These are phyloP conservation scores for Acanthamoeba lenticulata DNA, from an alignment of 208 protist genomes.

Conservation along the genomic window DNA sequence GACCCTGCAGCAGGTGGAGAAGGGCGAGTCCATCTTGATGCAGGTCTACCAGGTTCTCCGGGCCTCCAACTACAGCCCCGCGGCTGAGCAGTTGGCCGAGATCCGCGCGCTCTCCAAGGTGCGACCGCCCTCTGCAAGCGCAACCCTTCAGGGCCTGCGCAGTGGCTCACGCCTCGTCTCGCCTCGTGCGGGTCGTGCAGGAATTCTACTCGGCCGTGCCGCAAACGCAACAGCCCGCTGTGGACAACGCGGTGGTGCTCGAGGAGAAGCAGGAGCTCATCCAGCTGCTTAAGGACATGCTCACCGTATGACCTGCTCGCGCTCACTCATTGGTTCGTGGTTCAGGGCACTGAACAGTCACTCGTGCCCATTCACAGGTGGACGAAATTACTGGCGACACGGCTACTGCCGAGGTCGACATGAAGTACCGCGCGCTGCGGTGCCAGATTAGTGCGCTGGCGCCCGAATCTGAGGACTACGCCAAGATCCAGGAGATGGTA, in stretches of 20 bases:
- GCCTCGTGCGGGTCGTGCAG: not conserved
- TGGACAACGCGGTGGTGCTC: not conserved
- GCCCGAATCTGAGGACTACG: constrained; percentile 32
- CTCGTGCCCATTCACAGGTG: not conserved
- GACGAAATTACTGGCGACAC: constrained; percentile 39
- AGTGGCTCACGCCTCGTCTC: not conserved
- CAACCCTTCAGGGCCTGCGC: not conserved
- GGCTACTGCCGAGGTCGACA: constrained; percentile 41
- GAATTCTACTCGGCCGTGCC: constrained; percentile 34
- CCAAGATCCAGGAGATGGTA: constrained; percentile 17
- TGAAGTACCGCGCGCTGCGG: constrained; percentile 71
- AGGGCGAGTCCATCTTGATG: constrained; percentile 30
- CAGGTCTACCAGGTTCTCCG: not conserved
- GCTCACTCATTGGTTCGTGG: not conserved
- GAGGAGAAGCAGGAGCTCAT: constrained; percentile 42
- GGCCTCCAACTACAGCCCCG: not conserved
- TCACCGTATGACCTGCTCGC: constrained; percentile 62
- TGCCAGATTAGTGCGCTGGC: constrained; percentile 51
- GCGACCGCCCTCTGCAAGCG: not conserved
- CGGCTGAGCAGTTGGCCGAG: not conserved
- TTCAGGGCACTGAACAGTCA: not conserved
- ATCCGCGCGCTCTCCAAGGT: not conserved
- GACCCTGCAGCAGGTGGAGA: constrained; percentile 27
- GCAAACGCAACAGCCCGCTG: not conserved
- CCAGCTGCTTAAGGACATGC: constrained; percentile 42